Percentiles rank a stretch among this genome's conserved stretches.
phyloP scores from a whole-genome alignment of 23 red algal species.

The Gracilaria domingensis region DNA sequence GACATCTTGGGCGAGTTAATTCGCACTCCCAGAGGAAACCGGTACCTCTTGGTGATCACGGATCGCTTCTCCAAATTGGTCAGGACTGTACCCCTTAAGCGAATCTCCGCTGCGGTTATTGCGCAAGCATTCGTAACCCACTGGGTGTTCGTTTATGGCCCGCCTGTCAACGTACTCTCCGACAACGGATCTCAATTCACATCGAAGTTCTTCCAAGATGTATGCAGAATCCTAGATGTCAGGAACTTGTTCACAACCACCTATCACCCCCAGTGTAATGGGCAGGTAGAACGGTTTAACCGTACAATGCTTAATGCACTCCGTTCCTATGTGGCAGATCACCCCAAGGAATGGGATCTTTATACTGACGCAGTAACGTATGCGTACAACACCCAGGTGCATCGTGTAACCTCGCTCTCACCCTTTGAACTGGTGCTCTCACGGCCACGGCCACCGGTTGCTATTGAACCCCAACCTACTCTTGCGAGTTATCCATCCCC shows the following conservation, averaged over 20 bases:
- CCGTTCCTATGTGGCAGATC: too few relatives aligned
- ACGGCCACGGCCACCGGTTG: too few relatives aligned
- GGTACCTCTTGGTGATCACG: conserved; percentile 9
- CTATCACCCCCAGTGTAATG: conserved; percentile 69
- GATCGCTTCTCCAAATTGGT: conserved; percentile 38
- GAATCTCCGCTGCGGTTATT: not conserved
- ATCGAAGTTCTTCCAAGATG: conserved; percentile 46
- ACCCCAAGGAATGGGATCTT: too few relatives aligned
- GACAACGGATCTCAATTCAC: conserved; percentile 36
- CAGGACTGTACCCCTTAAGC: conserved; percentile 16
- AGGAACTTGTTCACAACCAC: conserved; percentile 37
- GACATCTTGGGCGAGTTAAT: not conserved
- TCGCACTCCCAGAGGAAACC: not conserved
- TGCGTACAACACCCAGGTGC: too few relatives aligned
- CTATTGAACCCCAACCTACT: too few relatives aligned
- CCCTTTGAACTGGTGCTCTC: too few relatives aligned
- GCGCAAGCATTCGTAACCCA: conserved; percentile 29
- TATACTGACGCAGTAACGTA: too few relatives aligned
- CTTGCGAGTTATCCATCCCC: too few relatives aligned
- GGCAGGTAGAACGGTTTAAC: too few relatives aligned
- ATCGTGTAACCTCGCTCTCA: too few relatives aligned
- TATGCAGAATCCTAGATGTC: conserved; percentile 37
- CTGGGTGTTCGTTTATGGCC: conserved; percentile 37
- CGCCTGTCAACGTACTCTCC: not conserved
- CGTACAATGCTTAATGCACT: too few relatives aligned